Percentiles rank a stretch among this genome's conserved stretches.
phyloP scores from a whole-genome alignment of 2,329 filamentous ascomycete genomes.

The Fusarium humuli region DNA sequence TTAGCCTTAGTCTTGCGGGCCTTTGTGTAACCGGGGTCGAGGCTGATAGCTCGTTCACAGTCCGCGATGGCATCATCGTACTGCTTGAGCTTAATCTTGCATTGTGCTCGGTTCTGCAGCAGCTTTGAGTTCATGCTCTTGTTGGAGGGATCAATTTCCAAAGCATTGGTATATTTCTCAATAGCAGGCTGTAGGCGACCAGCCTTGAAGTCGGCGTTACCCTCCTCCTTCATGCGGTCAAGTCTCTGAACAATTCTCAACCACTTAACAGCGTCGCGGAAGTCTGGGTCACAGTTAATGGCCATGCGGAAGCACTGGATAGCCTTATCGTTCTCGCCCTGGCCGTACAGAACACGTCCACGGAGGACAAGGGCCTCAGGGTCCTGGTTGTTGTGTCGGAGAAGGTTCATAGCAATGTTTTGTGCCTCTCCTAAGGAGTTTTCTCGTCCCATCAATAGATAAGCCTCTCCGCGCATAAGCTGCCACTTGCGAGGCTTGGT shows the following conservation, averaged over 20 bases:
- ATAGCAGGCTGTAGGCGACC: slow-evolving; percentile 83
- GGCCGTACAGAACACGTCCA: slow-evolving; percentile 86
- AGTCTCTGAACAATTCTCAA: slow-evolving; percentile 91
- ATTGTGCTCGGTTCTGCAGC: slow-evolving; percentile 91
- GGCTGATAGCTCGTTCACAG: slow-evolving; percentile 83
- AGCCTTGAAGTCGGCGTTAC: slow-evolving; percentile 89
- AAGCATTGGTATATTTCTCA: slow-evolving; percentile 83
- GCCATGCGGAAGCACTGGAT: slow-evolving; percentile 93
- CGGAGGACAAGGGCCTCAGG: slow-evolving; percentile 93
- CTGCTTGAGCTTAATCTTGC: slow-evolving; percentile 84
- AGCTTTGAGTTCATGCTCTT: slow-evolving; percentile 95
- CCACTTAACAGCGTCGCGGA: slow-evolving; percentile 87
- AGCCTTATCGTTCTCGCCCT: slow-evolving; percentile 95
- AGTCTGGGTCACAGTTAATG: slow-evolving; percentile 90
- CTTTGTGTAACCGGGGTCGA: slow-evolving; percentile 89
- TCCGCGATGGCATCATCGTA: slow-evolving; percentile 85
- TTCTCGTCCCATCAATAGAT: slow-evolving; percentile 89
- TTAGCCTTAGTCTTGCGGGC: slow-evolving; percentile 95
- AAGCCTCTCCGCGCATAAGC: slow-evolving; percentile 89
- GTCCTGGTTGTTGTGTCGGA: slow-evolving; percentile 89
- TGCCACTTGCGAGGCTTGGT: slow-evolving; percentile 92
- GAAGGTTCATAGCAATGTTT: slow-evolving; percentile 87
- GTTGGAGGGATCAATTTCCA: slow-evolving; percentile 88
- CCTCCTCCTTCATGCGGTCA: slow-evolving; percentile 92
- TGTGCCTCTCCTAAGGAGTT: slow-evolving; percentile 93